These are phyloP conservation scores for Dichotomopilus funicola DNA, from an alignment of 2,329 filamentous ascomycete species.

Conservation along the genomic window DNA sequence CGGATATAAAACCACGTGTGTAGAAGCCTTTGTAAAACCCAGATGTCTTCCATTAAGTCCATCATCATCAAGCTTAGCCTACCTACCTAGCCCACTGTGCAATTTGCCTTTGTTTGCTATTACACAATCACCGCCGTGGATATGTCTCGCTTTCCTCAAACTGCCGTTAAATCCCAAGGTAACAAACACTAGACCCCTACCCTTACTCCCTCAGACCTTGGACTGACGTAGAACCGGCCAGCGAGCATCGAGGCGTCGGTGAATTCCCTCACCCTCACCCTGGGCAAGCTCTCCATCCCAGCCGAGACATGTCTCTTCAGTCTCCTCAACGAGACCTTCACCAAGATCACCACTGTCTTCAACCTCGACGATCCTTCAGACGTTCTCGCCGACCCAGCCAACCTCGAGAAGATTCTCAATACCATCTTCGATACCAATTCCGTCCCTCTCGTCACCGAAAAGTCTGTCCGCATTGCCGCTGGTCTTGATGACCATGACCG, in stretches of 20 bases:
- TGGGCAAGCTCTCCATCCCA: constrained; percentile 26
- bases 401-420: constrained; percentile 25
- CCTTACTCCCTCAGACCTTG: neutral
- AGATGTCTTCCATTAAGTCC: neutral
- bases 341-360: constrained; percentile 22
- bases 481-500: constrained; percentile 29
- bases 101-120: neutral
- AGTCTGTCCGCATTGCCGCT: constrained; percentile 24
- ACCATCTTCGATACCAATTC: constrained; percentile 31
- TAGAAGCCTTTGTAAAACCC: neutral
- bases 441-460: constrained; percentile 28
- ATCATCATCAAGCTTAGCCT: too few relatives aligned
- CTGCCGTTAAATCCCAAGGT: constrained; percentile 6
- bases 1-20: neutral
- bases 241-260: constrained; percentile 28
- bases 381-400: constrained; percentile 20
- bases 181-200: too few relatives aligned
- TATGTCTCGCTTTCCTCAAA: neutral
- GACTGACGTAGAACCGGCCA: constrained; percentile 16
- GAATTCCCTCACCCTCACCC: constrained; percentile 23
- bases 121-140: constrained; percentile 4
- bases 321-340: constrained; percentile 24
- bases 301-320: constrained; percentile 24
- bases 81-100: neutral
- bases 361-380: constrained; percentile 17